These are phyloP conservation scores for Serpula lacrymans DNA, from an alignment of 768 basidiomycete species.

Conservation along the genomic window DNA sequence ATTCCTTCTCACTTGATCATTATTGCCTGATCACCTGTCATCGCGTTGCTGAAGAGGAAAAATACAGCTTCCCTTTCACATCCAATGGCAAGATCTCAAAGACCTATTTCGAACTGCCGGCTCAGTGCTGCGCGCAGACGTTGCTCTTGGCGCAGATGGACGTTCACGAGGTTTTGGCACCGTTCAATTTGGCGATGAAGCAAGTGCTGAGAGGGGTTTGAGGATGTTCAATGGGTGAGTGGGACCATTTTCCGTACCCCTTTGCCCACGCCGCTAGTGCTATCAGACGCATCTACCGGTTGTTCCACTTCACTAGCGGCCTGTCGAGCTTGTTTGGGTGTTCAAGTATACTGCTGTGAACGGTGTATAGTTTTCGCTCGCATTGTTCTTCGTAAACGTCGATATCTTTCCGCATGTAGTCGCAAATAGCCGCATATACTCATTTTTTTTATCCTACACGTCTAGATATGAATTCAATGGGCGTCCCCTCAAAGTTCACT, in stretches of 20 bases:
- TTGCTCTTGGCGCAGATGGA: conserved; percentile 83
- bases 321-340: neutral
- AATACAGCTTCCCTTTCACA: conserved; percentile 81
- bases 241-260: conserved; percentile 5
- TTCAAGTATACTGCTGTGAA: too few species aligned
- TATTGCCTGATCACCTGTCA: neutral
- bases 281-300: neutral
- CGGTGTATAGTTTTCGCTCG: conserved; percentile 3
- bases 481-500: conserved; percentile 83
- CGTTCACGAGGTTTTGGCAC: conserved; percentile 92
- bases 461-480: conserved; percentile 85
- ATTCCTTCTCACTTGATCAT: conserved; percentile 7
- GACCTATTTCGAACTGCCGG: conserved; percentile 93
- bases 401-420: conserved; percentile 6
- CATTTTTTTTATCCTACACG: neutral
- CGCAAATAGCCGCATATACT: neutral
- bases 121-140: conserved; percentile 86
- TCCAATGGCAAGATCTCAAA: conserved; percentile 98
- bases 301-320: neutral
- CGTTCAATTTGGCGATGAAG: conserved; percentile 79
- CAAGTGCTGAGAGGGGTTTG: conserved; percentile 82
- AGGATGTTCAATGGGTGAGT: conserved; percentile 88
- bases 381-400: conserved; percentile 3
- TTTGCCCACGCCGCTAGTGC: conserved; percentile 3
- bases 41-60: neutral